These are phyloP conservation scores for Quercus dentata DNA, from an alignment of 306 rosid species.

Conservation along the genomic window DNA sequence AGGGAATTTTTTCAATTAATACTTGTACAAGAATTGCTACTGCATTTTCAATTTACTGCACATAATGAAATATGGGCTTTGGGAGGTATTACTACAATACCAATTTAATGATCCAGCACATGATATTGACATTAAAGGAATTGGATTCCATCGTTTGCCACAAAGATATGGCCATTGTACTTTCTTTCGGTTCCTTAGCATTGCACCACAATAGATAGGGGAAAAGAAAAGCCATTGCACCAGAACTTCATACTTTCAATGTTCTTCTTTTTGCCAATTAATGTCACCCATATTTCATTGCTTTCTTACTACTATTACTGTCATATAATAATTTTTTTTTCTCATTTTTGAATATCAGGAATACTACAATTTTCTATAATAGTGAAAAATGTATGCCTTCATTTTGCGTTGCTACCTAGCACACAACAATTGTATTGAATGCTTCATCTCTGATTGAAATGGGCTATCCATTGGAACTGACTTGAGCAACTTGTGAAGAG, in stretches of 20 bases:
- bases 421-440: no score
- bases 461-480: no score
- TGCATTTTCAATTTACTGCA: neutral
- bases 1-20: slow-evolving; percentile 8
- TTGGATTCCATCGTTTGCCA: no score
- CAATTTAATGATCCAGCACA: no score
- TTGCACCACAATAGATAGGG: no score
- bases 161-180: no score
- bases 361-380: neutral
- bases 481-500: no score
- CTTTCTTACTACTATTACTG: neutral
- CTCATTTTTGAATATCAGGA: neutral
- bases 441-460: no score
- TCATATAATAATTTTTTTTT: neutral
- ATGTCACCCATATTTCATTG: neutral
- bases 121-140: no score
- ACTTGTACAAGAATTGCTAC: neutral
- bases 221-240: neutral
- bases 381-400: no score
- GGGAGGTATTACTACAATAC: neutral
- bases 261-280: neutral
- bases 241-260: neutral
- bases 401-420: no score
- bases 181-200: no score
- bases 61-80: neutral